Evolutionary conservation across 129 eudicot species (phyloP).

Genomic region (Helianthus annuus): DNA sequence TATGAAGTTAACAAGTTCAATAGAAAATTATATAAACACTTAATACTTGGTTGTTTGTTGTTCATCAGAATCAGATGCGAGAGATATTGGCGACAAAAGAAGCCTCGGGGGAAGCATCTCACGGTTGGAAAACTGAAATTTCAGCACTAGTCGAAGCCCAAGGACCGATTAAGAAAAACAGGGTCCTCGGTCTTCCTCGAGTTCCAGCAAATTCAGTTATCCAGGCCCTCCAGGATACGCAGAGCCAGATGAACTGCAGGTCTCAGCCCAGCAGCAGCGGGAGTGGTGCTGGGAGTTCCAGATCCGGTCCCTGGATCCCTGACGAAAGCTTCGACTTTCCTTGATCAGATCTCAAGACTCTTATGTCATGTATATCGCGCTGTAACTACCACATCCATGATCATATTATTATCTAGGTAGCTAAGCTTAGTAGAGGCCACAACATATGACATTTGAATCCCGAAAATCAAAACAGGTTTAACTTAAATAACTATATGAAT

Average conservation of each 20-base stretch:
- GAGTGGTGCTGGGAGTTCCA: slow-evolving; percentile 11
- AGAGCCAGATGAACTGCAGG: not conserved
- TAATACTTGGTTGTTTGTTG: slow-evolving; percentile 10
- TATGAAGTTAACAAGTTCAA: not conserved
- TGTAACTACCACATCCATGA: not conserved
- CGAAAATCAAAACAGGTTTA: no score
- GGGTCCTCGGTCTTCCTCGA: slow-evolving; percentile 26
- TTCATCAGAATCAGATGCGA: slow-evolving; percentile 23
- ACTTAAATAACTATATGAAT: not conserved
- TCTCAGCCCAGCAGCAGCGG: not conserved
- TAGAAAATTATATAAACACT: slow-evolving; percentile 1
- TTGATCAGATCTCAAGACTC: not conserved
- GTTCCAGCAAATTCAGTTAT: slow-evolving; percentile 4
- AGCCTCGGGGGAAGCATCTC: not conserved
- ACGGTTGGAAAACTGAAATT: slow-evolving; percentile 11
- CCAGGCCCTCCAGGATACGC: not conserved
- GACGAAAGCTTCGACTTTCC: not conserved
- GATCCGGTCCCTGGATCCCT: slow-evolving; percentile 13
- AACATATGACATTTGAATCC: not conserved
- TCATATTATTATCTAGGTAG: not conserved
- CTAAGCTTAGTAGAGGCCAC: not conserved
- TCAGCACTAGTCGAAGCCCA: slow-evolving; percentile 15
- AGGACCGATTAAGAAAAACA: slow-evolving; percentile 18
- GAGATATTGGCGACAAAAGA: not conserved
- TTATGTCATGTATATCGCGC: not conserved